Evolutionary conservation across 2,329 filamentous ascomycete species (phyloP), one percentile per base, ranked within the genome.

Genomic region (Penicillium italicum): DNA sequence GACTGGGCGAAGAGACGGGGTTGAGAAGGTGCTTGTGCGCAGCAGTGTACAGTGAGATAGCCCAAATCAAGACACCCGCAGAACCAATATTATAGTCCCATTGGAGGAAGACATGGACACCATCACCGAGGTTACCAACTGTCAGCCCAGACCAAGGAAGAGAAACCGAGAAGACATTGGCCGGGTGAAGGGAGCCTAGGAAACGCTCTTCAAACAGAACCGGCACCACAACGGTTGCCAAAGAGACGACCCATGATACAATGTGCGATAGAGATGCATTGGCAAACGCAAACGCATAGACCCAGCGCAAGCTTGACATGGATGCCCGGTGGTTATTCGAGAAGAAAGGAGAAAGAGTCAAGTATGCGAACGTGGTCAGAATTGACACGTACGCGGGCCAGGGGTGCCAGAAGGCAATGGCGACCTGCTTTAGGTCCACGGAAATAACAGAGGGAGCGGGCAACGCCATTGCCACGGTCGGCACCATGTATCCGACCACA

Each of bases 341-440:
- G 46, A 64, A 62, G 54, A 68, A 58, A 8, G 63, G 60, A 12
- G 66, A 58, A 20, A 66, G 62, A 49, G 67, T 5, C 38, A 63
- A 40, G 52, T 68, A 65, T 37, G 74, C 60, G 1, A 67, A 20
- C 2, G 63, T 70, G 5, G 76, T 72, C n/a, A 76, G 59, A 11
- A 79, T 48, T 4, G 73, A 72, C 7, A 79, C 74, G 63, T 74
- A 78, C 18, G 79, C 62, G 0, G 80, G 79, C 67, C 80, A 82
- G 4, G 74, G 68, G 59, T 82, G 79, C 78, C 80, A 82, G 43
- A 78, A 59, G 1, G 77, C 77, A 26, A 80, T 77, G 53, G 76
- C 73, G 22, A 70, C 69, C 61, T 82, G 80, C 58, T 80, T 81
- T 12, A 70, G 67, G n/a, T 72, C 66, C 16, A 73, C 63, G 1